phyloP scores from a whole-genome alignment of 208 protist species.

The Trichomonas gallinae region DNA sequence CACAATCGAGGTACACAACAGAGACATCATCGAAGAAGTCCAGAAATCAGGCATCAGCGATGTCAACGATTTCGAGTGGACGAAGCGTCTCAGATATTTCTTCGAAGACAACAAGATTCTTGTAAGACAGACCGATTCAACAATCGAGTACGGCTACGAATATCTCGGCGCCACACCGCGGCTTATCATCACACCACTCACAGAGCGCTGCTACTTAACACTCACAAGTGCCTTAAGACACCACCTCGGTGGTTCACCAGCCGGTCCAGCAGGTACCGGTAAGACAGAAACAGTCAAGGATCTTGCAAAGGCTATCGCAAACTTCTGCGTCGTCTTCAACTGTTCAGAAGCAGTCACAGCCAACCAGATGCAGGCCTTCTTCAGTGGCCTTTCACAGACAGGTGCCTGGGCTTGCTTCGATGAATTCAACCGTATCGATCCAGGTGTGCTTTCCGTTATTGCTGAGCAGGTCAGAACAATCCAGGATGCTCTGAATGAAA shows the following conservation, averaged over 20 bases:
- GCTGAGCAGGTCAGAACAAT: slow-evolving; percentile 83
- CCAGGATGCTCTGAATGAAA: slow-evolving; percentile 68
- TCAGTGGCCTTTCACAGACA: slow-evolving; percentile 78
- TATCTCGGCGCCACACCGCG: slow-evolving; percentile 43
- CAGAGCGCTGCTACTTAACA: slow-evolving; percentile 58
- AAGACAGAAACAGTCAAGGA: slow-evolving; percentile 59
- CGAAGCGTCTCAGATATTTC: slow-evolving; percentile 34
- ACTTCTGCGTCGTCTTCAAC: slow-evolving; percentile 60
- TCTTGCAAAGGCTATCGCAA: slow-evolving; percentile 50
- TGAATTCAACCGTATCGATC: slow-evolving; percentile 95
- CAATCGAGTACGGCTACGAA: slow-evolving; percentile 44
- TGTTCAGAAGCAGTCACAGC: slow-evolving; percentile 53
- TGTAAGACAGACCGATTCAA: slow-evolving; percentile 35
- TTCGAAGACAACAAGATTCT: slow-evolving; percentile 45
- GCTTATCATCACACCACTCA: slow-evolving; percentile 53
- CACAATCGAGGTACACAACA: slow-evolving; percentile 84
- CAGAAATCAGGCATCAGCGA: slow-evolving; percentile 57
- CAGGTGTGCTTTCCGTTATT: slow-evolving; percentile 89
- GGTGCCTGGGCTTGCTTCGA: slow-evolving; percentile 91
- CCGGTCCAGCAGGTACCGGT: slow-evolving; percentile 55
- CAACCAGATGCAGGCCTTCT: slow-evolving; percentile 81
- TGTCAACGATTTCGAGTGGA: slow-evolving; percentile 75
- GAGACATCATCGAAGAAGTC: slow-evolving; percentile 51
- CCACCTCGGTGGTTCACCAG: slow-evolving; percentile 49
- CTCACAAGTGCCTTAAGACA: slow-evolving; percentile 54